Evolutionary conservation across 2,329 filamentous ascomycete genomes (phyloP).

Genomic region (Ophiostoma australiae): DNA sequence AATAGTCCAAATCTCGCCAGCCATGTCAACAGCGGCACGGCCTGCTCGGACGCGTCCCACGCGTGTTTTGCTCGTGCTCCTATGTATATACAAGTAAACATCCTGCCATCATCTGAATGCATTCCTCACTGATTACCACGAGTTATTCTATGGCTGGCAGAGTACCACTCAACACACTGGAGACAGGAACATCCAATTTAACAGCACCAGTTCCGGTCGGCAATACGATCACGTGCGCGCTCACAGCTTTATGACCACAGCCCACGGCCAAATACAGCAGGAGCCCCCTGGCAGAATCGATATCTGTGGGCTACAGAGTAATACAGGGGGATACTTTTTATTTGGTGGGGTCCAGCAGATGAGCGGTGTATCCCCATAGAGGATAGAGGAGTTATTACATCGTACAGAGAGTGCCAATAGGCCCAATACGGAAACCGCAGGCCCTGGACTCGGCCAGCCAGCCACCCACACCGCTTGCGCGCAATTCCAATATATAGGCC

Average conservation of each 20-base stretch:
- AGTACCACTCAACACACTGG: background rate
- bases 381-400: background rate
- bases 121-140: background rate
- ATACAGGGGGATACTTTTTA: slow-evolving; percentile 2
- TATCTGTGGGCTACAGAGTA: slow-evolving; percentile 4
- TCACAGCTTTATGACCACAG: background rate
- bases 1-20: background rate
- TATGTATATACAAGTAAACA: background rate
- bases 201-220: background rate
- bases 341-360: slow-evolving; percentile 10
- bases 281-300: background rate
- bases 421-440: background rate
- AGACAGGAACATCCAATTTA: background rate
- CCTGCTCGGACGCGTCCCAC: background rate
- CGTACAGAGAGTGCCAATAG: background rate
- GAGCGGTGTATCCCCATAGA: background rate
- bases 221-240: background rate
- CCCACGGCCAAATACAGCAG: background rate
- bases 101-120: background rate
- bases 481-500: slow-evolving; percentile 1
- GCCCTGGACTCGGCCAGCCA: background rate
- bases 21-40: slow-evolving; percentile 1
- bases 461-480: slow-evolving; percentile 4
- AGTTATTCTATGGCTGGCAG: background rate
- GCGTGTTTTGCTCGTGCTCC: background rate